Evolutionary conservation across 192 early-diverging fungal species (phyloP).

Genomic region (Neocallimastix lanati): DNA sequence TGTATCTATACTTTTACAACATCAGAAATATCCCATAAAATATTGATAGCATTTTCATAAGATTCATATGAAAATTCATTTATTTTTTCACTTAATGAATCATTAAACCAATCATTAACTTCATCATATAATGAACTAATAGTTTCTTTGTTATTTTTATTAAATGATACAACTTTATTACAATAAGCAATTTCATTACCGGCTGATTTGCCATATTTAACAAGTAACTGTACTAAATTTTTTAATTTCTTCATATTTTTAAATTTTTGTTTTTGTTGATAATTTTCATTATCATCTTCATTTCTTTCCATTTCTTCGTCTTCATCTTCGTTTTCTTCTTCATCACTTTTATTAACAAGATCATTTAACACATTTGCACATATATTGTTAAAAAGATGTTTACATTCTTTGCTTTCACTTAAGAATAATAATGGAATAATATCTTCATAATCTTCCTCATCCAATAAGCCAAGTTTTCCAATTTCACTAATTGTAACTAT

Average conservation of each 20-base stretch:
- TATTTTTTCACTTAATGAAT: neutral
- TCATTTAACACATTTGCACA: neutral
- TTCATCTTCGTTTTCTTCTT: neutral
- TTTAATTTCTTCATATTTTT: neutral
- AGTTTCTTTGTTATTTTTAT: neutral
- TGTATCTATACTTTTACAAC: neutral
- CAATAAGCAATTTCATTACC: neutral
- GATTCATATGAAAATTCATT: neutral
- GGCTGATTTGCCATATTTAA: neutral
- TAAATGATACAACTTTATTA: neutral
- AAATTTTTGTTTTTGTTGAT: neutral
- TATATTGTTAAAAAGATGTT: neutral
- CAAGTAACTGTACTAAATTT: neutral
- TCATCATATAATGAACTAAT: neutral
- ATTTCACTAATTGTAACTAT: conserved; percentile 16
- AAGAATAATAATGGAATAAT: conserved; percentile 47
- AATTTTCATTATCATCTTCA: neutral
- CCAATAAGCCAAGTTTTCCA: conserved; percentile 31
- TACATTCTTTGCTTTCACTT: neutral
- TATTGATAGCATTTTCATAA: neutral
- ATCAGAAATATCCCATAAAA: neutral
- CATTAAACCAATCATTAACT: neutral
- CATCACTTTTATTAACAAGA: neutral
- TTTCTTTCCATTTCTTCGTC: neutral
- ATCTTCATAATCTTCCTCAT: conserved; percentile 35